Evolutionary conservation across 257 asterid genomes (phyloP), one percentile per base, ranked within the genome.

Genomic region (Ilex asprella): DNA sequence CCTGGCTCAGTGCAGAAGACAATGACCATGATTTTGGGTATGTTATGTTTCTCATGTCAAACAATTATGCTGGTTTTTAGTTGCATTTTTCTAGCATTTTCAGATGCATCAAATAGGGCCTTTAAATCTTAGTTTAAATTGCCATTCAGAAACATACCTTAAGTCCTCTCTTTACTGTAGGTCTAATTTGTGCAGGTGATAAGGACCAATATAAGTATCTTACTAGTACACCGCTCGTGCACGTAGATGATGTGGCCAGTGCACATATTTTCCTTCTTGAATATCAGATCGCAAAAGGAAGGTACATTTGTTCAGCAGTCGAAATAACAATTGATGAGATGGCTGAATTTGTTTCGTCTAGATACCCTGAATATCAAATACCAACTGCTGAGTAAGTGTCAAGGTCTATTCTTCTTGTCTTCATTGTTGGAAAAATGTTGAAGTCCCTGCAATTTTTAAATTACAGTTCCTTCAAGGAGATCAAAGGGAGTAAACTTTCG

Each of bases 211-310:
- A 76, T 29, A 12, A 35, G 31, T 46, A 44, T 16, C 46, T 70
- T 1, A 63, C 31, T 43, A 69, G 56, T 5, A 10, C 68, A 0
- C 56, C 72, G 27, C 54, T 79, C 10, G 78, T 84, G 46, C 91
- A 86, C 14, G 79, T 76, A n/a, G 79, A 83, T 12, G 95, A 86
- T 31, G 74, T 79, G 3, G 86, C 80, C 3, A 75, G 81, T 46
- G 89, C 91, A 30, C 95, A 81, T n/a, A 74, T 84, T 13, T 82
- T 77, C 12, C 69, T 86, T 0, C 62, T 86, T 3, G 91, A 84
- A 72, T 14, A 73, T 43, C 75, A 73, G 1, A 27, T 68, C n/a
- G 89, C 86, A 0, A 81, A 76, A 15, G 89, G 91, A 31, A 67
- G 89, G 21, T 84, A 81, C 63, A 60, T 86, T 31, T 68, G 78